Evolutionary conservation across 2,329 filamentous ascomycete genomes (phyloP).

Genomic region (Fusarium phyllophilum): DNA sequence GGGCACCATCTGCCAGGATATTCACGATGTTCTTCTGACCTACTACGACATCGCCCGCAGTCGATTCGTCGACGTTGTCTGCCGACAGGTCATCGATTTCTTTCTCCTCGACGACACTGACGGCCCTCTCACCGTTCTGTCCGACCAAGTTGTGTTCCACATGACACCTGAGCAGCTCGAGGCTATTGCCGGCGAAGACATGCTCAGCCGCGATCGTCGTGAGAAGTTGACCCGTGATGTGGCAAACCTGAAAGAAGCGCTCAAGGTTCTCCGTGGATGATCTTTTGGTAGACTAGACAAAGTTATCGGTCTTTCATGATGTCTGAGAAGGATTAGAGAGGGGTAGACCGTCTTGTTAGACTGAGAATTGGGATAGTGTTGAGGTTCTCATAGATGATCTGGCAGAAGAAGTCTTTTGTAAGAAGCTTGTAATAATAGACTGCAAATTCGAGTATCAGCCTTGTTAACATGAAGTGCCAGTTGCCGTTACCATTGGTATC

Average conservation of each 20-base stretch:
- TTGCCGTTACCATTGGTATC: accelerated
- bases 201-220: conserved; percentile 52
- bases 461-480: accelerated
- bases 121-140: conserved; percentile 65
- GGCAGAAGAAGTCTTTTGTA: background rate
- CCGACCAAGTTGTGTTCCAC: conserved; percentile 58
- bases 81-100: conserved; percentile 66
- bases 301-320: background rate
- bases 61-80: conserved; percentile 72
- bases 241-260: conserved; percentile 53
- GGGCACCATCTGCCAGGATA: conserved; percentile 56
- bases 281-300: background rate
- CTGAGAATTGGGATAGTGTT: background rate
- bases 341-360: background rate
- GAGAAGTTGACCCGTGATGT: conserved; percentile 58
- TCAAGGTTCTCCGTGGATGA: conserved; percentile 39
- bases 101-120: conserved; percentile 60
- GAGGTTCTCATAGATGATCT: background rate
- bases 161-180: conserved; percentile 61
- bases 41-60: conserved; percentile 72
- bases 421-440: background rate
- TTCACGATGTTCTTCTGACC: conserved; percentile 68
- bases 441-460: background rate
- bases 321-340: background rate
- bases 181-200: conserved; percentile 68